Evolutionary conservation across 1,284 basidiomycete genomes (phyloP).

Genomic region (Stereum hirsutum): DNA sequence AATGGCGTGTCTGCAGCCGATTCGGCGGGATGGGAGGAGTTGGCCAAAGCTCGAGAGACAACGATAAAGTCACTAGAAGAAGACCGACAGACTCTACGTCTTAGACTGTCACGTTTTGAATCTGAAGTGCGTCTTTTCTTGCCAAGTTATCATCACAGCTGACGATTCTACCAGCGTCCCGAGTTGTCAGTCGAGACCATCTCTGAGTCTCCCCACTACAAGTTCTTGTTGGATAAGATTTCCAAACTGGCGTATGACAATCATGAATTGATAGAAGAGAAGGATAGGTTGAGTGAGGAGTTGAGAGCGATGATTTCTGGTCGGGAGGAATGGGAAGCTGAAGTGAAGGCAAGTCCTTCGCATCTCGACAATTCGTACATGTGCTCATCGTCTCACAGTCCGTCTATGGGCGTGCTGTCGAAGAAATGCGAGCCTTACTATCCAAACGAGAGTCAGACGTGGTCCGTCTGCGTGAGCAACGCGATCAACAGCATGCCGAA

Average conservation of each 20-base stretch:
- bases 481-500: constrained; percentile 73
- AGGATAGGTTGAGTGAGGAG: constrained; percentile 15
- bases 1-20: constrained; percentile 9
- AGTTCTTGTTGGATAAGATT: constrained; percentile 35
- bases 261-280: constrained; percentile 24
- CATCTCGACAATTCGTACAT: too few relatives aligned
- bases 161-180: constrained; percentile 3
- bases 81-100: too few relatives aligned
- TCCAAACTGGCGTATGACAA: constrained; percentile 28
- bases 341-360: constrained; percentile 27
- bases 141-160: not conserved
- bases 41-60: constrained; percentile 30
- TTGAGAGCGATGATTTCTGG: constrained; percentile 23
- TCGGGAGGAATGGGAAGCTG: constrained; percentile 39
- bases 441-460: constrained; percentile 67
- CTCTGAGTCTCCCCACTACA: constrained; percentile 37
- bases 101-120: too few relatives aligned
- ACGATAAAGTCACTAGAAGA: too few relatives aligned
- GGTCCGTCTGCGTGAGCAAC: constrained; percentile 68
- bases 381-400: constrained; percentile 1
- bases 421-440: not conserved
- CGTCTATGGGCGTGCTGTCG: not conserved
- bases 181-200: constrained; percentile 36
- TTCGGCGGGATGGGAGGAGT: constrained; percentile 20
- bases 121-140: too few relatives aligned